Evolutionary conservation across 23 red algal species (phyloP), one percentile per base, ranked within the genome.

Genomic region (Chondrus crispus): DNA sequence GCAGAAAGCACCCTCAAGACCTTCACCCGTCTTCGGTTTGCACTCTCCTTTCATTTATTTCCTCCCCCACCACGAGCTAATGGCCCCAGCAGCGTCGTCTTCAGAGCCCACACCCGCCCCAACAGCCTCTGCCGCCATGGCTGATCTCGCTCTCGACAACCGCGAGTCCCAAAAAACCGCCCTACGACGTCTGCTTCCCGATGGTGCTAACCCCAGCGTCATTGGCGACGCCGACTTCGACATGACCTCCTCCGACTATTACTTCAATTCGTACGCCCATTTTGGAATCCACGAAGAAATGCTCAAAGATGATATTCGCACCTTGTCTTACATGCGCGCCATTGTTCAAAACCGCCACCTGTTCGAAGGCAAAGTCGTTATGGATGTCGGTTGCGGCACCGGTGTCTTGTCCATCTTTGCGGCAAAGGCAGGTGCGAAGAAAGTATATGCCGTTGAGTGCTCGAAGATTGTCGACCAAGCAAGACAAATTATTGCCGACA

Each of bases 221-320:
- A 94, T 86, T 44, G 91, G 68, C 6, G 91, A 94, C 38, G 81
- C 81, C 20, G 91, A 94, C 51, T 86, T 87, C 7, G 97, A 93
- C 33, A 90, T 96, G 90, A 95, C 93, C 26, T 94, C 93, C n/a
- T 81, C 93, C 18, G 97, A 98, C 79, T 98, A 98, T 81, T 98
- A 98, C 77, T 98, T 98, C 51, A 91, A 95, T 38, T 98, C 97
- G 8, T 98, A 98, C 52, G 91, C 93, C 9, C 97, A 98, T 62
- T 98, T 98, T 85, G 91, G 97, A 32, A 98, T 98, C 45, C 94
- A 98, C 39, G 96, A 98, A 89, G 94, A 98, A 87, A 98, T 98
- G 97, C 82, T 98, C 20, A 98, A 96, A 86, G 97, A 98, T 86
- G 84, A 96, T 36, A 82, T 94, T 22, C 93, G 97, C 18, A 98